Evolutionary conservation across 352 stramenopile genomes (phyloP), one percentile per base, ranked within the genome.

Genomic region (Pythium folliculosum): DNA sequence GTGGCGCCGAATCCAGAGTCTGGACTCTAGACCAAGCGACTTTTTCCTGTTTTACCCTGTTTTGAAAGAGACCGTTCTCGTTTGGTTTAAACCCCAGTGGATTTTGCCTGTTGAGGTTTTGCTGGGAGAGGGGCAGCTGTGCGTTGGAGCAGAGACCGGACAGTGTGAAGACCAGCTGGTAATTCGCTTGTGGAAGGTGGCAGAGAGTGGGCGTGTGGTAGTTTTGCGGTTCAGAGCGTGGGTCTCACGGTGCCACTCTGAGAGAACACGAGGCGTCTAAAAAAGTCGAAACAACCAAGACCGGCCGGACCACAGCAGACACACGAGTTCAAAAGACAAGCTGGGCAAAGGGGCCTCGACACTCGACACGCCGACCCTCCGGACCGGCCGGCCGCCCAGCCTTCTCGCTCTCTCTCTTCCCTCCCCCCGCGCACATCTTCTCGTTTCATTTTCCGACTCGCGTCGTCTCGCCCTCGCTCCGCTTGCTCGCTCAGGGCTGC

Each of bases 381-480:
- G 27, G 27, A 32, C 27, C 27, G 27, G 27, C 27, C 27, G 27
- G 27, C 27, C 27, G 27, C 27, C 27, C 27, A 32, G 27, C 27
- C 27, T 32, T 32, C 27, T 32, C 27, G 4, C 16, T 21, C 48
- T 17, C 7, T 17, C 8, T 17, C 12, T 23, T 4, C 50, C 43
- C 50, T 4, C 50, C 43, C 25, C 37, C 10, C 37, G 37, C 37
- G 48, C 48, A 53, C 48, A 53, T 53, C 48, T 53, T 53, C 48
- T 53, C 48, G 48, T 53, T 60, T 60, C 54, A 60, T 60, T 60
- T 48, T 47, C 54, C 54, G 54, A 60, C 54, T 60, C 35, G 54
- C 54, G 8, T n/a, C 27, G 50, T 56, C 30, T 56, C 50, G 50
- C 12, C 52, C 16, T 19, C 32, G 10, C 37, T 19, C 9, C 37